Evolutionary conservation across 257 asterid species (phyloP).

Genomic region (Forsythia viridissima): DNA sequence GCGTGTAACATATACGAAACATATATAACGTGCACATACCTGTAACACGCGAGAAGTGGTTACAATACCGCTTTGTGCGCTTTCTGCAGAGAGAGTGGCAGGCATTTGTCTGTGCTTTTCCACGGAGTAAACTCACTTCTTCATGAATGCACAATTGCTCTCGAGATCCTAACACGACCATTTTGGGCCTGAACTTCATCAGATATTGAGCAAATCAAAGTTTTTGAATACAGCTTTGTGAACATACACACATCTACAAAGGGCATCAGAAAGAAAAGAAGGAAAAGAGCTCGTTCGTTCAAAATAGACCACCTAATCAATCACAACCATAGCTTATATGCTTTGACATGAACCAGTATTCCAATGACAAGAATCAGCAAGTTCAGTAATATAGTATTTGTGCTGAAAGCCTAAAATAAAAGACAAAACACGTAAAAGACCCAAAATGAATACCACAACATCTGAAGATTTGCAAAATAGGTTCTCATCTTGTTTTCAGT

Average conservation of each 20-base stretch:
- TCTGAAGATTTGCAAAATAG: neutral
- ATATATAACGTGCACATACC: constrained; percentile 42
- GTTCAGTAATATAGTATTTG: too few species aligned
- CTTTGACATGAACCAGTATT: too few species aligned
- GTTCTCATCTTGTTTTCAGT: neutral
- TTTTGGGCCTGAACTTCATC: constrained; percentile 79
- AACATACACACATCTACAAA: constrained; percentile 3
- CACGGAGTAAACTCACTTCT: constrained; percentile 74
- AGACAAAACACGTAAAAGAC: neutral
- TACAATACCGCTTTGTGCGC: constrained; percentile 65
- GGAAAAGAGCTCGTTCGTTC: neutral
- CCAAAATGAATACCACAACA: neutral
- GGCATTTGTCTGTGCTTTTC: constrained; percentile 92
- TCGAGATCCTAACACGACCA: constrained; percentile 94
- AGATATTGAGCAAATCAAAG: constrained; percentile 20
- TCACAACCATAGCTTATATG: too few species aligned
- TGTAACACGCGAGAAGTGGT: constrained; percentile 76
- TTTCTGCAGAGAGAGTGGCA: constrained; percentile 85
- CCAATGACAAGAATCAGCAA: too few species aligned
- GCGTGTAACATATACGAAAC: neutral
- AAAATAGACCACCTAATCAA: neutral
- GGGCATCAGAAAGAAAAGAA: neutral
- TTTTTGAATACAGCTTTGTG: neutral
- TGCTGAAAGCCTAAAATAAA: neutral
- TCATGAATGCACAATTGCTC: constrained; percentile 98